These are phyloP conservation scores for Candida sanyaensis DNA, from an alignment of 1,139 yeast species.

Conservation along the genomic window DNA sequence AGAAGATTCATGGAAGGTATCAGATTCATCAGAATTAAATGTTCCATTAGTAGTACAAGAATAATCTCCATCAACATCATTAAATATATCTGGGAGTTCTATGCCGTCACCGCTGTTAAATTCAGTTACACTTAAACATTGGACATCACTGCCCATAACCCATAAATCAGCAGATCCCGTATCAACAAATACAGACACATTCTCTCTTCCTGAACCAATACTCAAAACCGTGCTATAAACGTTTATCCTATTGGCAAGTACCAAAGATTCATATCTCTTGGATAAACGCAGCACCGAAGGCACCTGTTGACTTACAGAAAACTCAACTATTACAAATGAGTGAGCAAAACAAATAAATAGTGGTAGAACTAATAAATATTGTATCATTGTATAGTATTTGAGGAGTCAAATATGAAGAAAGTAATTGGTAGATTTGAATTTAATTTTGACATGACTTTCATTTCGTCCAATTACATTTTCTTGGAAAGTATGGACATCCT, in stretches of 20 bases:
- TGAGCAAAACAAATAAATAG: background rate
- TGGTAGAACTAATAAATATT: background rate
- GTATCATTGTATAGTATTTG: too few species aligned
- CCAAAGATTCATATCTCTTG: background rate
- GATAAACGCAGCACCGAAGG: background rate
- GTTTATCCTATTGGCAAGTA: conserved; percentile 1
- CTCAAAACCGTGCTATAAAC: conserved; percentile 42
- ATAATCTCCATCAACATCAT: conserved; percentile 10
- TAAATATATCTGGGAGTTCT: conserved; percentile 10
- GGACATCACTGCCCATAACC: conserved; percentile 23
- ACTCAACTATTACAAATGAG: background rate
- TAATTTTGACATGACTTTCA: too few species aligned
- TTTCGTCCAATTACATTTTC: too few species aligned
- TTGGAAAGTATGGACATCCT: too few species aligned
- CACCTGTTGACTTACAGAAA: background rate
- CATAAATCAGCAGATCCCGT: conserved; percentile 50
- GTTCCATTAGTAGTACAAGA: conserved; percentile 14
- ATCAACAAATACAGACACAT: conserved; percentile 37
- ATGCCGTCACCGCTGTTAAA: conserved; percentile 6
- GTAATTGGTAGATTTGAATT: too few species aligned
- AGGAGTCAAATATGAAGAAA: too few species aligned
- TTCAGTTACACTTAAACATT: conserved; percentile 39
- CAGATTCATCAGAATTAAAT: conserved; percentile 11
- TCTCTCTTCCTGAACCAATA: conserved; percentile 34
- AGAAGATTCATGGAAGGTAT: conserved; percentile 4